phyloP scores from a whole-genome alignment of 306 rosid genomes.

The Prunus mira region DNA sequence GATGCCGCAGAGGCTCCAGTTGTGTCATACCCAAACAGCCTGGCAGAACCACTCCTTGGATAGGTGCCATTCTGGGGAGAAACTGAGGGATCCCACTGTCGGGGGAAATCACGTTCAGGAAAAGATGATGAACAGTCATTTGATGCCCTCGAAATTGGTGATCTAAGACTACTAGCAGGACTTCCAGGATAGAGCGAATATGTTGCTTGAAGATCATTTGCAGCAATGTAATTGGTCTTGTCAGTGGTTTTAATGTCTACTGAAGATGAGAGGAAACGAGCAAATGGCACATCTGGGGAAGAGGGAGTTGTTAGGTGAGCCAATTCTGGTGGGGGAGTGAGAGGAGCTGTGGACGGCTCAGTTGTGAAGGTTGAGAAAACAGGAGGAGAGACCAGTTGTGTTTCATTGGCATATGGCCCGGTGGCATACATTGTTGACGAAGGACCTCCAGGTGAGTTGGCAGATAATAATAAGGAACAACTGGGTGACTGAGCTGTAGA shows the following conservation, averaged over 20 bases:
- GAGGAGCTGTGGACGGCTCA: constrained; percentile 97
- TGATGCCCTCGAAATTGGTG: constrained; percentile 78
- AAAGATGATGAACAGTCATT: constrained; percentile 78
- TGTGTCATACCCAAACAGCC: constrained; percentile 66
- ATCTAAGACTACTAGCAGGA: constrained; percentile 75
- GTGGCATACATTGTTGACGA: constrained; percentile 86
- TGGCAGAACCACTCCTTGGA: constrained; percentile 66
- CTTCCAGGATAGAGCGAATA: constrained; percentile 94
- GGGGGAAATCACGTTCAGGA: constrained; percentile 67
- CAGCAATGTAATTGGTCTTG: constrained; percentile 61
- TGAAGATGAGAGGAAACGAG: constrained; percentile 87
- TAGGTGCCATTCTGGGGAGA: constrained; percentile 69
- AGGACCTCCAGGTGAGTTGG: constrained; percentile 99
- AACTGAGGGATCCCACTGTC: constrained; percentile 75
- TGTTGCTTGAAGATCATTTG: constrained; percentile 85
- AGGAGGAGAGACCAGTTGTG: constrained; percentile 94
- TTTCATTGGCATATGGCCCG: constrained; percentile 96
- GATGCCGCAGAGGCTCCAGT: constrained; percentile 57
- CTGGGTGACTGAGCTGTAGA: constrained; percentile 92
- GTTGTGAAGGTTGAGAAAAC: constrained; percentile 96
- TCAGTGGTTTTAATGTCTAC: constrained; percentile 53
- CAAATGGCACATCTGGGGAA: constrained; percentile 97
- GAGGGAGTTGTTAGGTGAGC: constrained; percentile 99
- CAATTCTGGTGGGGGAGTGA: constrained; percentile 97
- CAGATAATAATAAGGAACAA: constrained; percentile 77